Evolutionary conservation across 495 filamentous ascomycete species (phyloP).

Genomic region (Neurospora sp.): DNA sequence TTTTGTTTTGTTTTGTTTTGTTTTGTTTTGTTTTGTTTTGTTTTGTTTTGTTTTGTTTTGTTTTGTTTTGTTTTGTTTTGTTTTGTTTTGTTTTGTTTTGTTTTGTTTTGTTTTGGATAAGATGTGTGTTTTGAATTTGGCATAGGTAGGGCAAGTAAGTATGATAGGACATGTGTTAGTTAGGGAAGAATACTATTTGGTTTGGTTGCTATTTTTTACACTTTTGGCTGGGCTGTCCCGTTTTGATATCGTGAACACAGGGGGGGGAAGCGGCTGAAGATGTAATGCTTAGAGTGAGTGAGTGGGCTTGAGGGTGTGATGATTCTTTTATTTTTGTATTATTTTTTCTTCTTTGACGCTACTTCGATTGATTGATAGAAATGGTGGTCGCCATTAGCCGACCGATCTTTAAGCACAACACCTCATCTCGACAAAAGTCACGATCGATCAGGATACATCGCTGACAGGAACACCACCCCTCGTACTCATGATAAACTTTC

Average conservation of each 20-base stretch:
- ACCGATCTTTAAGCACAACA: neutral
- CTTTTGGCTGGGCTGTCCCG: neutral
- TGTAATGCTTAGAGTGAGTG: neutral
- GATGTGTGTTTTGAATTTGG: neutral
- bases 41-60: neutral
- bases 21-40: too few relatives aligned
- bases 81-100: neutral
- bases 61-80: neutral
- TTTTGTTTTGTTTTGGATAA: neutral
- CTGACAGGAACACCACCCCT: neutral
- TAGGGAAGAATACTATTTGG: neutral
- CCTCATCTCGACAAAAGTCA: neutral
- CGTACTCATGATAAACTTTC: neutral
- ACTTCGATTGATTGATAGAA: neutral
- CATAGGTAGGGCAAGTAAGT: neutral
- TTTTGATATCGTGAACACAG: neutral
- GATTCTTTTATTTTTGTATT: fast-evolving
- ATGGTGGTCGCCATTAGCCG: neutral
- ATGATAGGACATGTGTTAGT: neutral
- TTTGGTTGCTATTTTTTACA: neutral
- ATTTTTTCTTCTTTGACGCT: too few relatives aligned
- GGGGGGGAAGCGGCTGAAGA: neutral
- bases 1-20: too few relatives aligned
- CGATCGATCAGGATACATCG: neutral
- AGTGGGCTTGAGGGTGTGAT: neutral